Percentiles rank a stretch among this genome's conserved stretches.
These are phyloP conservation scores for Begonia masoniana DNA, from an alignment of 306 rosid species.

Conservation along the genomic window DNA sequence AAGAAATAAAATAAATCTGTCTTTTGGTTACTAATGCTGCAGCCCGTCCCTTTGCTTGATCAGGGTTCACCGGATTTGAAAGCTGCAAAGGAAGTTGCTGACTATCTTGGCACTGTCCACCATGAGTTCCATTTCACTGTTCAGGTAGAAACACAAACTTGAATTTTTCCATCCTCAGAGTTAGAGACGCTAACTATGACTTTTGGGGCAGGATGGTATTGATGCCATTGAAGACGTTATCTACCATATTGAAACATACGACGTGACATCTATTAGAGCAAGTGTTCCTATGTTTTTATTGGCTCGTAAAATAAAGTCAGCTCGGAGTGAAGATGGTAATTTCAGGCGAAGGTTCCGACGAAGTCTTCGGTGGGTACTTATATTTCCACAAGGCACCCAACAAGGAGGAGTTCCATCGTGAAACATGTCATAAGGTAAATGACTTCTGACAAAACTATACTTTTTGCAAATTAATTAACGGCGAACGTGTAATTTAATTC, in stretches of 20 bases:
- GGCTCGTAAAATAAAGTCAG: conserved; percentile 91
- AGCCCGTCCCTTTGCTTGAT: not conserved
- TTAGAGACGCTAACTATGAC: too few relatives aligned
- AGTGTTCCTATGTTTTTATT: conserved; percentile 96
- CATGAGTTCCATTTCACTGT: conserved; percentile 83
- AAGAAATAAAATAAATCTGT: too few relatives aligned
- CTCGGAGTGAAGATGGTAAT: conserved; percentile 92
- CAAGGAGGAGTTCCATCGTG: conserved; percentile 87
- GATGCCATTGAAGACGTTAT: conserved; percentile 96
- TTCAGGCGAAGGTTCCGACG: conserved; percentile 98
- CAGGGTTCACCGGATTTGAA: conserved; percentile 98
- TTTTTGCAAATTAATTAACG: not conserved
- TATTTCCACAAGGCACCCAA: conserved; percentile 98
- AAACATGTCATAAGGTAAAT: conserved; percentile 85
- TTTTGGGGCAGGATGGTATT: conserved; percentile 57
- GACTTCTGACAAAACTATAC: too few relatives aligned
- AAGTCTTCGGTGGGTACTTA: conserved; percentile 84
- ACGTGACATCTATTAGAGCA: conserved; percentile 90
- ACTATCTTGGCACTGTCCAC: conserved; percentile 77
- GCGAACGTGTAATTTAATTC: not conserved
- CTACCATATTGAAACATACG: conserved; percentile 85
- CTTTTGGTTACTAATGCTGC: too few relatives aligned
- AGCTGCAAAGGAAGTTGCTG: conserved; percentile 93
- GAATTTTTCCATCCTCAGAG: too few relatives aligned
- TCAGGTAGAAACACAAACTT: conserved; percentile 33